Base-by-base conservation (phyloP, 1,284 basidiomycete species). In the Veloporphyrellus conicus region DNA sequence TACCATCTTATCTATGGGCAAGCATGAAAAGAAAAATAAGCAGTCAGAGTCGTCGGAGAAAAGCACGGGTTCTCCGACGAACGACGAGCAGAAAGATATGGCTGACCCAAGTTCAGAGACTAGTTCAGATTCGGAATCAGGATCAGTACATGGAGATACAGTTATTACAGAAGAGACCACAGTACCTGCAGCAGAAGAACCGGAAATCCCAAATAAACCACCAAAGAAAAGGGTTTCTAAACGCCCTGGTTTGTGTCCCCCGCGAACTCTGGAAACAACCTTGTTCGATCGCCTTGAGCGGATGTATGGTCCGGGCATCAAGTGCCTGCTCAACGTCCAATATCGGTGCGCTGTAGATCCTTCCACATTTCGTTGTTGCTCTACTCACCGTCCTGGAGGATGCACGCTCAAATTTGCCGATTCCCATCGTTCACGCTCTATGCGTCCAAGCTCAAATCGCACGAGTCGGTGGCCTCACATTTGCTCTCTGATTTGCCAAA, bases 371-470 rank as follows among this genome's bases (percentile, higher is more conserved):
- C 19, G 22, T 12, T 33, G 33, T 41, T 18, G 34, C 35, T 45
- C 20, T 16, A 33, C 45, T 47, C 42, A 45, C 43, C 6, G 11
- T 23, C 45, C 23, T 11, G 4, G 56, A 92, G 93, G 18, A 95
- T 98, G 93, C 88, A 95, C 63, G 71, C 76, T 3, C 74, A 79
- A 37, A 97, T 98, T 45, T 93, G 91, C 54, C 68, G 76, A 6
- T 98, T 95, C 64, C 95, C 95, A 0, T 94, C 91, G 0, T 71
- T 77, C 50, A 83, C 81, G 11, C 76, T 99, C 41, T 99, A 99
- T 64, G 71, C 77, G 4, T 79, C 78, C 20, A 81, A 81, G 52
- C 76, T 99, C 10, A 74, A 70, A 15, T 88, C 93, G 0, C 81
- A 90, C 52, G 54, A 72, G 0, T 84, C 84, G 0, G 93, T 96